A percentile compares a stretch with the other conserved stretches of the same genome.
Evolutionary conservation across 441 rosid species (phyloP).

Genomic region (Gossypium schwendimanii): DNA sequence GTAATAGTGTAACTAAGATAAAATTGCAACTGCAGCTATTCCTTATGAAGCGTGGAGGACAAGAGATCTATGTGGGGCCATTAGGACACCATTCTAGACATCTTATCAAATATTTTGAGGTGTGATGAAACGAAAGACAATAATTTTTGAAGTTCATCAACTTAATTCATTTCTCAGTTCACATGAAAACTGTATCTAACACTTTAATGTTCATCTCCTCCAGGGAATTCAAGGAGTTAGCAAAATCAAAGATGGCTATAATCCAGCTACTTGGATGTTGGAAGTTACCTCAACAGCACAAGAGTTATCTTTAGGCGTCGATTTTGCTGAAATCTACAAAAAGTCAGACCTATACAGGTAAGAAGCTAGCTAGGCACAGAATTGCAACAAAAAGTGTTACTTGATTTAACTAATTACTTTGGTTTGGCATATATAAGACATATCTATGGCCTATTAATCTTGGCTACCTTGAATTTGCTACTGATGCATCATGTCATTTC

Average conservation of each 20-base stretch:
- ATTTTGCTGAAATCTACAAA: slow-evolving; percentile 57
- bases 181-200: background rate
- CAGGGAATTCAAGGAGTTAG: slow-evolving; percentile 54
- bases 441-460: background rate
- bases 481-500: background rate
- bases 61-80: slow-evolving; percentile 76
- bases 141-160: background rate
- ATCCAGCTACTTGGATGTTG: slow-evolving; percentile 91
- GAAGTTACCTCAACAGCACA: slow-evolving; percentile 56
- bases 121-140: slow-evolving; percentile 13
- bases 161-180: background rate
- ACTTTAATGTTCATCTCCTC: background rate
- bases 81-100: slow-evolving; percentile 56
- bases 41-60: slow-evolving; percentile 71
- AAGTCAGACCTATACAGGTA: slow-evolving; percentile 63
- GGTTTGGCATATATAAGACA: background rate
- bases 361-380: background rate
- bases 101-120: slow-evolving; percentile 72
- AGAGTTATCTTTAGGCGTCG: slow-evolving; percentile 47
- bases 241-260: slow-evolving; percentile 68
- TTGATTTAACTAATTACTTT: background rate
- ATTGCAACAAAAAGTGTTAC: background rate
- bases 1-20: background rate
- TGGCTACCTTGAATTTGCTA: background rate
- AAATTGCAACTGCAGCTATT: slow-evolving; percentile 42